Evolutionary conservation across 495 filamentous ascomycete genomes (phyloP).

Genomic region (Letharia lupina): DNA sequence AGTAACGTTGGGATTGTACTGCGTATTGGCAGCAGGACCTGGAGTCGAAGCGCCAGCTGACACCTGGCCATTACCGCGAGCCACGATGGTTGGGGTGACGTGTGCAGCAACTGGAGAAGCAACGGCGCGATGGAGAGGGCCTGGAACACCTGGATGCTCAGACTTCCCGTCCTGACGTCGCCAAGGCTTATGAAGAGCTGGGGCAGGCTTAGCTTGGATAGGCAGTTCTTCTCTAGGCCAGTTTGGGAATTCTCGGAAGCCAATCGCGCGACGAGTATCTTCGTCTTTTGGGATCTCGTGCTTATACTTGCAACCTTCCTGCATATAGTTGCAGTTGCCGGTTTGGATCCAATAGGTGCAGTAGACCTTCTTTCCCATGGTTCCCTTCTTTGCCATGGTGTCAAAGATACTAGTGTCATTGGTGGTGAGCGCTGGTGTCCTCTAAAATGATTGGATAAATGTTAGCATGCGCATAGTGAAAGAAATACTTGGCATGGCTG

Average conservation of each 20-base stretch:
- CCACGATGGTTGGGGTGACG: background rate
- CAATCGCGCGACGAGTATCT: slow-evolving; percentile 52
- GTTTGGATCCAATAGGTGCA: slow-evolving; percentile 85
- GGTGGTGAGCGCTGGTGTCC: background rate
- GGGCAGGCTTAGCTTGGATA: background rate
- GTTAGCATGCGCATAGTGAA: background rate
- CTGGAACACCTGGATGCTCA: background rate
- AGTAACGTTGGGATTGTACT: slow-evolving; percentile 2
- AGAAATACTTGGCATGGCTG: background rate
- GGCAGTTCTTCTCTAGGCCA: slow-evolving; percentile 44
- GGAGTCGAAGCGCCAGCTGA: background rate
- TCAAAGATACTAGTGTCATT: background rate
- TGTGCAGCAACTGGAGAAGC: background rate
- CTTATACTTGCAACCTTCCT: slow-evolving; percentile 78
- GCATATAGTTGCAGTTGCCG: slow-evolving; percentile 74
- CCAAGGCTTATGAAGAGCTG: slow-evolving; percentile 7
- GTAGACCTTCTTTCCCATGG: slow-evolving; percentile 55
- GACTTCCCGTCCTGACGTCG: slow-evolving; percentile 9
- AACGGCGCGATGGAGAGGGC: background rate
- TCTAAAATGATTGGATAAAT: background rate
- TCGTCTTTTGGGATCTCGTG: slow-evolving; percentile 70
- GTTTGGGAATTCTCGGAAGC: slow-evolving; percentile 46
- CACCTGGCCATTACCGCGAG: background rate
- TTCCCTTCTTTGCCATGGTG: slow-evolving; percentile 5
- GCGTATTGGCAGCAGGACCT: slow-evolving; percentile 1